Percentiles rank a stretch among this genome's conserved stretches.
These are phyloP conservation scores for thale cress (Arabidopsis thaliana) DNA, from an alignment of 345 rosid genomes.

Conservation along the genomic window DNA sequence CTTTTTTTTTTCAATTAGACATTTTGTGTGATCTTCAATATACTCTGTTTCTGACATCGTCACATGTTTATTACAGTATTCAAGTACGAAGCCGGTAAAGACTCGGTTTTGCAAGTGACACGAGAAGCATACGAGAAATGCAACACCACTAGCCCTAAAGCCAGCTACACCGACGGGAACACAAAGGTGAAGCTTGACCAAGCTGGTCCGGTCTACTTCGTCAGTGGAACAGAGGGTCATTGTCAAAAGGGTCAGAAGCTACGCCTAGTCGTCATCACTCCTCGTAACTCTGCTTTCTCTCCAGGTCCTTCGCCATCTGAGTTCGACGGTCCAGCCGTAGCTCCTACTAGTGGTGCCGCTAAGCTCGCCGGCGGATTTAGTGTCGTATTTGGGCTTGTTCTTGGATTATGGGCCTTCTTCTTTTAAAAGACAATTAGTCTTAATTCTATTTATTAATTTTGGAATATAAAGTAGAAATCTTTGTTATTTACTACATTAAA, in stretches of 20 bases:
- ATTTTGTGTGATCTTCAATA: not conserved
- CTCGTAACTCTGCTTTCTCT: conserved; percentile 38
- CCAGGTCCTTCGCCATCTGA: conserved; percentile 49
- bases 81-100: conserved; percentile 66
- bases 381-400: conserved; percentile 19
- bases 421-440: not conserved
- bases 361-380: conserved; percentile 18
- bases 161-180: conserved; percentile 37
- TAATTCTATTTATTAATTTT: conserved; percentile 37
- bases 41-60: conserved; percentile 31
- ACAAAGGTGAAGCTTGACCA: conserved; percentile 45
- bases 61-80: conserved; percentile 51
- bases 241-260: conserved; percentile 52
- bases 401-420: conserved; percentile 35
- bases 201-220: conserved; percentile 46
- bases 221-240: conserved; percentile 50
- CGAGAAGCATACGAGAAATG: conserved; percentile 46
- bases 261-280: conserved; percentile 35
- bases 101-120: conserved; percentile 51
- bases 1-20: not conserved
- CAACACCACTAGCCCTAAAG: conserved; percentile 43
- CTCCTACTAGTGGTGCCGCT: conserved; percentile 43
- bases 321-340: conserved; percentile 44
- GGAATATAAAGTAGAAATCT: conserved; percentile 5
- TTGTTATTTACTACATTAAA: not conserved